Evolutionary conservation across 371 early-diverging fungal genomes (phyloP), one percentile per base, ranked within the genome.

Genomic region (Basidiobolus meristosporus): DNA sequence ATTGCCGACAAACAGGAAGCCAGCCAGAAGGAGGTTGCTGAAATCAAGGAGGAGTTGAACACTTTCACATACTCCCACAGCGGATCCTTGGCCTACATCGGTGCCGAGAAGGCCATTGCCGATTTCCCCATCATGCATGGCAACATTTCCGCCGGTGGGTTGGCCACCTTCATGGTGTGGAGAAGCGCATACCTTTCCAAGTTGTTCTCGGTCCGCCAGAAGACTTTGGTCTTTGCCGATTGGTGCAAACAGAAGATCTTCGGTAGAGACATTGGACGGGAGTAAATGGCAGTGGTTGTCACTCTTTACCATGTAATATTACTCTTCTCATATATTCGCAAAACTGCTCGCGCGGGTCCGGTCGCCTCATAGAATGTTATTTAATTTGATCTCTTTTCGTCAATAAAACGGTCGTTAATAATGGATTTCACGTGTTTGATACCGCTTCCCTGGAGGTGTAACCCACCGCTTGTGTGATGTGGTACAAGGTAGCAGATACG

Each of bases 21-120:
- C 20, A 50, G 62, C 39, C 41, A 50, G 16, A 56, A 56, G 26
- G 38, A 54, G 7, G 50, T 53, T 34, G 47, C 46, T 0, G 29
- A 38, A 7, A 35, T 53, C 17, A 57, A 56, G 5, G 49, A 58
- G 42, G 57, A 60, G 21, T 54, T 73, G 39, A 63, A 67, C 23
- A 82, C 83, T 28, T 90, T 90, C 65, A 66, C 77, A 38, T 77
- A 75, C 57, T 65, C 73, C 36, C 73, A 84, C 51, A 67, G 80
- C 39, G 93, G 90, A 22, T 81, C 86, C 9, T 58, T 90, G 41
- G 90, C 88, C 23, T 87, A 87, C 50, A 77, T 91, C 61, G 89
- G 89, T 18, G 68, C 75, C 41, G 90, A 88, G 42, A 75, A 77
- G 54, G 89, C 90, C 23, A 79, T 89, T 53, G 88, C 90, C 16